A percentile compares a stretch with the other conserved stretches of the same genome.
phyloP scores from a whole-genome alignment of 2,329 filamentous ascomycete species.

The Xylaria digitata region DNA sequence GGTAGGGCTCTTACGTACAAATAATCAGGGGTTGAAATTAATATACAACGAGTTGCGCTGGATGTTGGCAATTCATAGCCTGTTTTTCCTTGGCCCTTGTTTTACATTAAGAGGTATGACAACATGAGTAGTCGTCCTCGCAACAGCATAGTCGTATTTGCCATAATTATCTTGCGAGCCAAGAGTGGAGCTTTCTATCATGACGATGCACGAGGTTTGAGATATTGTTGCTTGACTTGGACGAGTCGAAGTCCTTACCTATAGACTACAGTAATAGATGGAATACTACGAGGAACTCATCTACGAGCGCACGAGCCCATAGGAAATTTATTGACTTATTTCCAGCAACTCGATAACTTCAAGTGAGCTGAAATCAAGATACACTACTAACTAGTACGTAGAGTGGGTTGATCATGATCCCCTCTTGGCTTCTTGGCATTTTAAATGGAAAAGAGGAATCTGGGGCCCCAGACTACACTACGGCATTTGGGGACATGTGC shows the following conservation, averaged over 20 bases:
- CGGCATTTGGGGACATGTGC: conserved; percentile 1
- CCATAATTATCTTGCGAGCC: neutral
- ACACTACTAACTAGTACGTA: neutral
- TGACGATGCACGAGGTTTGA: conserved; percentile 13
- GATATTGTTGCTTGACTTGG: neutral
- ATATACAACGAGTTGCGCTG: neutral
- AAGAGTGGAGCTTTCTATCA: neutral
- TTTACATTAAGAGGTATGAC: conserved; percentile 21
- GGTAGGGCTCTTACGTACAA: conserved; percentile 25
- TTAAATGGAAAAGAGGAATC: conserved; percentile 13
- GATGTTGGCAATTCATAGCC: neutral
- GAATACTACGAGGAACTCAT: too few relatives aligned
- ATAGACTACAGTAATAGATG: too few relatives aligned
- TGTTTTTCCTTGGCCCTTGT: conserved; percentile 9
- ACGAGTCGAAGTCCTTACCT: too few relatives aligned
- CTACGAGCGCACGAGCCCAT: neutral
- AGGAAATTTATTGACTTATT: neutral
- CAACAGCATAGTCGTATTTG: neutral
- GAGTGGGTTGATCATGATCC: neutral
- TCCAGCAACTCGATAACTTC: neutral
- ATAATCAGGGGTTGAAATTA: conserved; percentile 14
- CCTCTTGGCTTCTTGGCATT: conserved; percentile 7
- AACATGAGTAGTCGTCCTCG: conserved; percentile 8
- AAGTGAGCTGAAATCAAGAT: neutral
- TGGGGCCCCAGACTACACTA: conserved; percentile 22